A percentile compares a stretch with the other conserved stretches of the same genome.
These are phyloP conservation scores for Chlamydomonas incerta DNA, from an alignment of 139 green algal genomes.

Conservation along the genomic window DNA sequence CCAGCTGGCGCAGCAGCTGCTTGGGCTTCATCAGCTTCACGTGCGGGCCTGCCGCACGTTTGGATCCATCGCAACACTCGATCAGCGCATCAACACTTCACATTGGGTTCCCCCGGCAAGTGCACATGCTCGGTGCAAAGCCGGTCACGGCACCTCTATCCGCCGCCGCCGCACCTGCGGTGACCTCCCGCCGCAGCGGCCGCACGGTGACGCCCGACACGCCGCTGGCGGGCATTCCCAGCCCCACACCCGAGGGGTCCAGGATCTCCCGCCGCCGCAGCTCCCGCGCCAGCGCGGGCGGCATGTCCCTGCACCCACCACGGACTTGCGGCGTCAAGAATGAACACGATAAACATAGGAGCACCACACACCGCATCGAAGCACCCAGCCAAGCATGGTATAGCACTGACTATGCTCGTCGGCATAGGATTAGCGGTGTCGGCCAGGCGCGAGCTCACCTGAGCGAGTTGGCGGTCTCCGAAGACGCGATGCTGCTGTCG, in stretches of 20 bases:
- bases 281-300: neutral
- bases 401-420: no score
- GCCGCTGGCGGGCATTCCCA: neutral
- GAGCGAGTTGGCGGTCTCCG: constrained; percentile 12
- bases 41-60: constrained; percentile 34
- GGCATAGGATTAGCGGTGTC: no score
- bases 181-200: constrained; percentile 7
- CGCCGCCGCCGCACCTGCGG: constrained; percentile 9
- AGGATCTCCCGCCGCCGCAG: constrained; percentile 17
- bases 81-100: no score
- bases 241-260: neutral
- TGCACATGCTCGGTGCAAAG: no score
- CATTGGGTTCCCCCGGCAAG: no score
- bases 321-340: no score
- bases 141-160: no score
- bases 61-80: no score
- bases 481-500: constrained; percentile 29
- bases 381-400: no score
- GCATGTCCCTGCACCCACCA: constrained; percentile 20
- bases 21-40: constrained; percentile 38
- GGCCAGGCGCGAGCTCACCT: neutral
- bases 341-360: no score
- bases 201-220: constrained; percentile 26
- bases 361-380: no score
- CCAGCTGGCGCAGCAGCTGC: constrained; percentile 19